phyloP scores from a whole-genome alignment of 306 rosid genomes.

The Begonia peltatifolia region DNA sequence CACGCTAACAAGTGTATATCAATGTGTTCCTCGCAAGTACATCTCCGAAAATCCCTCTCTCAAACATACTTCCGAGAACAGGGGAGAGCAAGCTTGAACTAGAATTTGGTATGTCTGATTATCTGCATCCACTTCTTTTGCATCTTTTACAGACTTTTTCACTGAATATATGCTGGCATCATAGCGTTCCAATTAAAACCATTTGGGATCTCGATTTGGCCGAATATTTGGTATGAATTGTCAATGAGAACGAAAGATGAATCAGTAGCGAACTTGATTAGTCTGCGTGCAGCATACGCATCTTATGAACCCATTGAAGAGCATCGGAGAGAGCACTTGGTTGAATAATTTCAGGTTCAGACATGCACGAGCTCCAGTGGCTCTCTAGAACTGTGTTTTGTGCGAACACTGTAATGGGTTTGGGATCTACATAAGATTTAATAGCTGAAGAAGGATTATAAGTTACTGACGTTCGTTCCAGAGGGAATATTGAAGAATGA shows the following conservation, averaged over 20 bases:
- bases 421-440: constrained; percentile 9
- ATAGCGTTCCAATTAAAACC: constrained; percentile 58
- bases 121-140: constrained; percentile 22
- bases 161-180: constrained; percentile 44
- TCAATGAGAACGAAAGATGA: constrained; percentile 26
- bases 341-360: constrained; percentile 24
- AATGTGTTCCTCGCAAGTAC: constrained; percentile 52
- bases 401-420: constrained; percentile 19
- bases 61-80: constrained; percentile 24
- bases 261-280: constrained; percentile 31
- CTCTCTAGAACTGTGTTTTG: constrained; percentile 29
- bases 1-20: constrained; percentile 45
- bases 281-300: constrained; percentile 54
- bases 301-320: constrained; percentile 36
- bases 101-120: constrained; percentile 52
- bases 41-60: constrained; percentile 37
- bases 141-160: constrained; percentile 27
- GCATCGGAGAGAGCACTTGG: constrained; percentile 46
- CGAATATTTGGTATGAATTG: constrained; percentile 29
- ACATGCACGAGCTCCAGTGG: constrained; percentile 17
- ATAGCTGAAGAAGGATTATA: constrained; percentile 5
- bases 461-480: not conserved
- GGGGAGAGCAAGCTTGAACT: constrained; percentile 37
- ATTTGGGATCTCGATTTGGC: constrained; percentile 36
- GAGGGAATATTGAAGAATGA: too few relatives aligned